Conservation (phyloP, 139 green algal genomes). For the Micromonas pusilla region DNA sequence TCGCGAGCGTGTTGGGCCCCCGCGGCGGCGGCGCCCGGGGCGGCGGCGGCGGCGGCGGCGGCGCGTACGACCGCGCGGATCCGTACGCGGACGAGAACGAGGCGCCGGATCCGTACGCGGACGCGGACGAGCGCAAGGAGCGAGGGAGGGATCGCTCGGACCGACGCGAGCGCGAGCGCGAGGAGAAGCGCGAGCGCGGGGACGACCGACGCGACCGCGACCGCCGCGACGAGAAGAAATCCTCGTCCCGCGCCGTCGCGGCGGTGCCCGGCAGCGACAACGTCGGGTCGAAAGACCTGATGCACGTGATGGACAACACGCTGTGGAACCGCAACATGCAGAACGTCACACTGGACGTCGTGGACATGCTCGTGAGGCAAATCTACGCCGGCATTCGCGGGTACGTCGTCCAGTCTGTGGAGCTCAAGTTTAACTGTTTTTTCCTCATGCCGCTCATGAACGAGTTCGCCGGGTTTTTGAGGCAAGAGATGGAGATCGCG, state of each 20-base stretch:
- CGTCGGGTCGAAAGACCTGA: slow-evolving; percentile 33
- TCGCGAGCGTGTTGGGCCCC: slow-evolving; percentile 59
- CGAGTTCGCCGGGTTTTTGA: slow-evolving; percentile 68
- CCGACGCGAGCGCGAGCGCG: neutral
- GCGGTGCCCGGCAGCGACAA: too few species aligned
- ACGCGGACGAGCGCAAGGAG: too few species aligned
- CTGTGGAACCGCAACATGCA: slow-evolving; percentile 79
- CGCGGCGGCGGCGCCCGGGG: neutral
- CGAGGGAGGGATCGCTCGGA: too few species aligned
- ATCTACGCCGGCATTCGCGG: slow-evolving; percentile 86
- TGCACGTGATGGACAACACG: slow-evolving; percentile 72
- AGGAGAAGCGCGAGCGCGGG: neutral
- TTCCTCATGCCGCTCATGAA: slow-evolving; percentile 96
- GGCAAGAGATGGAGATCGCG: slow-evolving; percentile 74
- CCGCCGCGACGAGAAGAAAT: neutral
- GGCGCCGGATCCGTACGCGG: too few species aligned
- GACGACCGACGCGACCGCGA: neutral
- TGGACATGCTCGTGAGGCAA: slow-evolving; percentile 78
- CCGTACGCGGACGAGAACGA: too few species aligned
- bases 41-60: too few species aligned
- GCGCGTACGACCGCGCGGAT: too few species aligned
- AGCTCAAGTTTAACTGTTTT: slow-evolving; percentile 98
- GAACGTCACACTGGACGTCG: slow-evolving; percentile 72
- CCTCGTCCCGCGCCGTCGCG: too few species aligned
- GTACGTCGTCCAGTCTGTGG: slow-evolving; percentile 72